A percentile compares a stretch with the other conserved stretches of the same genome.
Conservation (phyloP, 495 filamentous ascomycete genomes). For the Penicillium longicatenatum region DNA sequence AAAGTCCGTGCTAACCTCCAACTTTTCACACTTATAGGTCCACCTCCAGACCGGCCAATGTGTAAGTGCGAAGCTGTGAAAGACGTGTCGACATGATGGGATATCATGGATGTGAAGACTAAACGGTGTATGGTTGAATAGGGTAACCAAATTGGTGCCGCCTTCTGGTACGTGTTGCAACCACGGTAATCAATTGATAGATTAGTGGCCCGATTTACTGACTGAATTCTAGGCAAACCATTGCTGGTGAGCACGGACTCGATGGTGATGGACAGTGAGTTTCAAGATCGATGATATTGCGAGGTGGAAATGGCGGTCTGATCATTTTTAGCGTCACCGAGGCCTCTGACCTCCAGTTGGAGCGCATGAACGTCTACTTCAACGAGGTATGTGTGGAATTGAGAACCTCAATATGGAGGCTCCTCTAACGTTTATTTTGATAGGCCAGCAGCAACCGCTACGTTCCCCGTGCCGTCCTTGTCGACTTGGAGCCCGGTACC, state of each 20-base stretch:
- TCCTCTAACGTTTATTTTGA: slow-evolving; percentile 19
- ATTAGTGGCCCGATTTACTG: slow-evolving; percentile 18
- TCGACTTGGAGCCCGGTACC: slow-evolving; percentile 96
- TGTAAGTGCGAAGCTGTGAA: slow-evolving; percentile 56
- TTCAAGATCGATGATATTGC: slow-evolving; percentile 18
- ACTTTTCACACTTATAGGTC: slow-evolving; percentile 64
- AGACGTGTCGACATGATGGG: slow-evolving; percentile 15
- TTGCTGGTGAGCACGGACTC: slow-evolving; percentile 98
- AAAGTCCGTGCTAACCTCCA: slow-evolving; percentile 39
- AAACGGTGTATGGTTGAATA: slow-evolving; percentile 44
- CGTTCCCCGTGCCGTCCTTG: slow-evolving; percentile 97
- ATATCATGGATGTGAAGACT: slow-evolving; percentile 21
- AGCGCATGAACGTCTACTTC: slow-evolving; percentile 99
- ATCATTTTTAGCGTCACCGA: slow-evolving; percentile 80
- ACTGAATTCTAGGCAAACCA: slow-evolving; percentile 72
- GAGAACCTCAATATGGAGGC: neutral
- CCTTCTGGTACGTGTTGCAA: slow-evolving; percentile 77
- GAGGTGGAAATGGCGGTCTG: slow-evolving; percentile 26
- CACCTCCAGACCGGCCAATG: slow-evolving; percentile 99
- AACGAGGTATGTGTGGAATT: slow-evolving; percentile 74
- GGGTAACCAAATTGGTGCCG: slow-evolving; percentile 99
- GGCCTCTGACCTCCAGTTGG: slow-evolving; percentile 95
- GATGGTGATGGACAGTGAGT: slow-evolving; percentile 92
- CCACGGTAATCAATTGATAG: slow-evolving; percentile 23
- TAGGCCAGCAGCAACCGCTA: slow-evolving; percentile 97